Evolutionary conservation across 352 stramenopile genomes (phyloP), one percentile per base, ranked within the genome.

Genomic region (Phytophthora citrophthora): DNA sequence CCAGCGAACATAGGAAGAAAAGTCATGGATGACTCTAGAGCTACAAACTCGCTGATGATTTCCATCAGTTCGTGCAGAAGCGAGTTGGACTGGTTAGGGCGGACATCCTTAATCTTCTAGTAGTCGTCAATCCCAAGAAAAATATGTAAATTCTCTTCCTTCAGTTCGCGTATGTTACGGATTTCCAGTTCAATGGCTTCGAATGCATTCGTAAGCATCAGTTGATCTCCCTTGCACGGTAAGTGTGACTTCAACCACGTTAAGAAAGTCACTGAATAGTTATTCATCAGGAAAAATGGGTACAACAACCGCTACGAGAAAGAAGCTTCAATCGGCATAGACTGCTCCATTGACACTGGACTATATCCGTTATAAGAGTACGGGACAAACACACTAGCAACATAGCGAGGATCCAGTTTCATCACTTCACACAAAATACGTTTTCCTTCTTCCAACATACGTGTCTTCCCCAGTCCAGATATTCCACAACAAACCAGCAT

Each of bases 91-190:
- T 29, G 26, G 23, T 60, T 0, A 34, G 32, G 20, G 16, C 1
- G 2, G 8, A 78, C 24, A 2, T 61, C 68, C 50, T 66, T 16
- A 67, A 76, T 74, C 27, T 47, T 50, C 46, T 76, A 47, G 54
- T 71, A 77, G 20, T 70, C 63, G 64, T 77, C 55, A 63, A 74
- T 47, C 27, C n/a, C 63, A 50, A 76, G 49, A 71, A 70, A 79
- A 2, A 74, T 48, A 46, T 76, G 69, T 29, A 76, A 51, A n/a
- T 34, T 27, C 32, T 1, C n/a, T 44, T 41, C 16, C 5, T 15
- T 29, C 46, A 24, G 31, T 36, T 3, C 2, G 43, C 4, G 20
- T 23, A 3, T 53, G 2, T 51, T 2, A 47, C 49, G 62, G 26
- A 70, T 20, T 43, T 71, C 62, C 11, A 3, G 34, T 16, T 58